Base-by-base conservation (phyloP, 169 alveolate species). In the Miamiensis avidus region DNA sequence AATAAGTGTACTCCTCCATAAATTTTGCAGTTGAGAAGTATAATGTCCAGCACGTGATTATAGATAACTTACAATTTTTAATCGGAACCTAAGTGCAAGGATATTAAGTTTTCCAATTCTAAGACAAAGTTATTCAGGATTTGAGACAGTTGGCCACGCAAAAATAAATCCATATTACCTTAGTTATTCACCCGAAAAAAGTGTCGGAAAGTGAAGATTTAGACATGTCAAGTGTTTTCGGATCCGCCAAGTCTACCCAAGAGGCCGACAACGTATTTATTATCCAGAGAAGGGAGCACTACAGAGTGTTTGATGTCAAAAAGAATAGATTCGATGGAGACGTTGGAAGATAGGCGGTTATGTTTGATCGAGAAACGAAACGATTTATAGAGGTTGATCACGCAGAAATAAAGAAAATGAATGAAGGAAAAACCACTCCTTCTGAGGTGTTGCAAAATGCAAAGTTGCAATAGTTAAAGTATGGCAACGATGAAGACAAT, bases 231-330 rank as follows among this genome's bases (percentile, higher is more conserved):
- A 92, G 98, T 11, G 98, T 98, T 28, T 98, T 98, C 89, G 99
- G 99, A n/a, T 91, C 98, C 32, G 99, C 98, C 1, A 98, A 98
- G 90, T 95, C 98, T 0, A 97, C 99, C 1, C 97, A 98, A 88
- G 99, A 98, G 88, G 99, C 99, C n/a, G 99, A 98, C 82, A 96
- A 97, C 82, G 98, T 98, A 6, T 81, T 97, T 64, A 97, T 98
- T 34, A 86, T 98, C 33, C 98, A 98, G 93, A 93, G 92, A 73
- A 88, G 93, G 29, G 95, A 96, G 25, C 93, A 95, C 75, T 92
- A 92, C 49, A 91, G 98, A 76, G 93, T 88, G 6, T 89, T 98
- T 31, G 99, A 98, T 79, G 89, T 97, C 11, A 93, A 97, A 89
- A 98, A 98, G 91, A 98, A 98, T 91, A 82, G 99, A 31, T 97